These are phyloP conservation scores for Mycoemilia scoparia DNA, from an alignment of 192 early-diverging fungal genomes.

Conservation along the genomic window DNA sequence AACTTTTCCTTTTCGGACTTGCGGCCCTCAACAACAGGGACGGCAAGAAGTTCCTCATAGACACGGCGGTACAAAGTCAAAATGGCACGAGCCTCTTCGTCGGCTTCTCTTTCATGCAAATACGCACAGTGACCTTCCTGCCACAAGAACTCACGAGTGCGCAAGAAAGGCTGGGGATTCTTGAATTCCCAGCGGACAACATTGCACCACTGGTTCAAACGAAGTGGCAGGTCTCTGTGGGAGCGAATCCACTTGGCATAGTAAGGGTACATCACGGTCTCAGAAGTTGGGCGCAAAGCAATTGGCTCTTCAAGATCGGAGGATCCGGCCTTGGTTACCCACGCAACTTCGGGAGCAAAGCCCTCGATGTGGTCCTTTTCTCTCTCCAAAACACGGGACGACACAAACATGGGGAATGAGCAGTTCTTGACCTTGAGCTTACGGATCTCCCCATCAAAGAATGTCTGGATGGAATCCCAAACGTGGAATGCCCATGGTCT, in stretches of 20 bases:
- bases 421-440: constrained; percentile 88
- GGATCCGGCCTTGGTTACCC: constrained; percentile 93
- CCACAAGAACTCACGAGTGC: constrained; percentile 99
- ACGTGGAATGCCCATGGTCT: constrained; percentile 89
- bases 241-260: constrained; percentile 95
- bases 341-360: constrained; percentile 99
- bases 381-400: constrained; percentile 61
- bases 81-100: constrained; percentile 71
- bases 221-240: constrained; percentile 89
- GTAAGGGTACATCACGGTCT: constrained; percentile 99
- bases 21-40: constrained; percentile 88
- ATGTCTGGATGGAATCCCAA: constrained; percentile 92
- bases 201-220: constrained; percentile 98
- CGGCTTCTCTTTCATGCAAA: constrained; percentile 74
- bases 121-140: constrained; percentile 99
- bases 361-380: constrained; percentile 99
- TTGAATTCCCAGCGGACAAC: constrained; percentile 99
- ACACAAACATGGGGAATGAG: constrained; percentile 99
- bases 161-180: constrained; percentile 95
- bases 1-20: constrained; percentile 99
- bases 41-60: constrained; percentile 91
- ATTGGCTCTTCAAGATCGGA: constrained; percentile 89
- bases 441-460: constrained; percentile 79
- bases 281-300: constrained; percentile 96
- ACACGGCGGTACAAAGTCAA: constrained; percentile 89